Conservation (phyloP, 2,329 filamentous ascomycete genomes). For the Beauveria sp. region DNA sequence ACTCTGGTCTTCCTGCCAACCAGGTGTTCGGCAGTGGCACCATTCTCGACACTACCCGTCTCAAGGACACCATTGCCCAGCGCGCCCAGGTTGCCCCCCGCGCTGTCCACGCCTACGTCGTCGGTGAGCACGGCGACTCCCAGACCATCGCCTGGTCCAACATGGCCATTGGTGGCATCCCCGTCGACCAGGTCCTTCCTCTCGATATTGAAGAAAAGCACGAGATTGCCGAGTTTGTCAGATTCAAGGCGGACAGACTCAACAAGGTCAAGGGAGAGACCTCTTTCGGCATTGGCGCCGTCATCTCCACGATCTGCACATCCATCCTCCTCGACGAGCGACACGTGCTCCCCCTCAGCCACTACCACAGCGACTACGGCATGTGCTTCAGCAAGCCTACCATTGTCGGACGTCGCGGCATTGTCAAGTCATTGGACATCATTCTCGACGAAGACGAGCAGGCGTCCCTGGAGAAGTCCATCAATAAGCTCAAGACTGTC, state of each 20-base stretch:
- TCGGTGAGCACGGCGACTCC: slow-evolving; percentile 18
- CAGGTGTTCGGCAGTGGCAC: slow-evolving; percentile 48
- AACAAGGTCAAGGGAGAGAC: slow-evolving; percentile 38
- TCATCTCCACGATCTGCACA: slow-evolving; percentile 39
- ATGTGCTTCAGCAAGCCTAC: slow-evolving; percentile 43
- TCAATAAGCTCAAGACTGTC: slow-evolving; percentile 10
- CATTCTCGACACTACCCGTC: slow-evolving; percentile 41
- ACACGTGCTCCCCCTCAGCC: slow-evolving; percentile 39
- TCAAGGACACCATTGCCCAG: slow-evolving; percentile 35
- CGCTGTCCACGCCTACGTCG: slow-evolving; percentile 16
- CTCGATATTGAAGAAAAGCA: slow-evolving; percentile 37
- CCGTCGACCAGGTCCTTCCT: slow-evolving; percentile 12
- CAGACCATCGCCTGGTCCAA: slow-evolving; percentile 19
- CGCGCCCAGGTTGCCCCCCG: slow-evolving; percentile 12
- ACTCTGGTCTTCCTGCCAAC: slow-evolving; percentile 37
- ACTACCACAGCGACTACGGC: slow-evolving; percentile 37
- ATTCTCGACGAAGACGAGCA: slow-evolving; percentile 9
- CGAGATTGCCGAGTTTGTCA: slow-evolving; percentile 39
- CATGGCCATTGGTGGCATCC: slow-evolving; percentile 16
- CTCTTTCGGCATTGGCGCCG: slow-evolving; percentile 40
- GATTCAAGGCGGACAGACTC: slow-evolving; percentile 35
- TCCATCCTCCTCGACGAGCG: slow-evolving; percentile 41
- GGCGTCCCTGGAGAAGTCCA: slow-evolving; percentile 10
- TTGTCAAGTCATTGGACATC: slow-evolving; percentile 18
- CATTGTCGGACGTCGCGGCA: slow-evolving; percentile 38